Evolutionary conservation across 148 eudicot genomes (phyloP).

Genomic region (Rhododendron ovatum): DNA sequence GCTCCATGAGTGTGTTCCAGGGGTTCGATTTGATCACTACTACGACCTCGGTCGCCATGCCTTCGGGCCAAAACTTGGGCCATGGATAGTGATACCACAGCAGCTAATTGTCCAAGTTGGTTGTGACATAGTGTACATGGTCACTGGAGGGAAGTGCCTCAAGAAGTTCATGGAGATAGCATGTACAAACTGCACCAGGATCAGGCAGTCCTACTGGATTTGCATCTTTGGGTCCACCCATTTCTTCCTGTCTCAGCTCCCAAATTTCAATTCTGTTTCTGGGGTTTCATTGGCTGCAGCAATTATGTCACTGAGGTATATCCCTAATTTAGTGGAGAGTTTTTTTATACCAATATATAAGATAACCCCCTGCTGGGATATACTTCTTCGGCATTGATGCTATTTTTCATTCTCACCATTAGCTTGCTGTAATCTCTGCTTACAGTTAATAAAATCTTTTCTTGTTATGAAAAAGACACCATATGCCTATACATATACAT

Average conservation of each 20-base stretch:
- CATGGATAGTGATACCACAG: constrained; percentile 91
- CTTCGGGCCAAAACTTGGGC: constrained; percentile 77
- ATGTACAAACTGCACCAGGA: constrained; percentile 50
- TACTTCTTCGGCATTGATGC: neutral
- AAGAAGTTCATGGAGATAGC: constrained; percentile 80
- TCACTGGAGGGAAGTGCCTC: constrained; percentile 84
- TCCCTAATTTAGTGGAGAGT: neutral
- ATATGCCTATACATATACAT: neutral
- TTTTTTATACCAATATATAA: neutral
- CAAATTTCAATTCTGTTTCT: constrained; percentile 78
- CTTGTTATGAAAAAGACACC: neutral
- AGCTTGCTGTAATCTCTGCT: neutral
- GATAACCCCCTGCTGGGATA: neutral
- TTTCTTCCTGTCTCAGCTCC: constrained; percentile 85
- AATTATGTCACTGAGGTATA: constrained; percentile 86
- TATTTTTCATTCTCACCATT: neutral
- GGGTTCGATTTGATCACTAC: constrained; percentile 74
- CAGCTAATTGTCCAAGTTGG: constrained; percentile 95
- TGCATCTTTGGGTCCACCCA: constrained; percentile 74
- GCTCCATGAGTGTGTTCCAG: constrained; percentile 86
- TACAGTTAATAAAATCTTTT: neutral
- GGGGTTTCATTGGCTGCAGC: constrained; percentile 87
- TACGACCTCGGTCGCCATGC: constrained; percentile 62
- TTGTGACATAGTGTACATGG: constrained; percentile 90
- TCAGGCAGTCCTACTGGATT: constrained; percentile 83